Evolutionary conservation across 1,139 yeast genomes (phyloP).

Genomic region (Zhuliangozyma blackwelliae): DNA sequence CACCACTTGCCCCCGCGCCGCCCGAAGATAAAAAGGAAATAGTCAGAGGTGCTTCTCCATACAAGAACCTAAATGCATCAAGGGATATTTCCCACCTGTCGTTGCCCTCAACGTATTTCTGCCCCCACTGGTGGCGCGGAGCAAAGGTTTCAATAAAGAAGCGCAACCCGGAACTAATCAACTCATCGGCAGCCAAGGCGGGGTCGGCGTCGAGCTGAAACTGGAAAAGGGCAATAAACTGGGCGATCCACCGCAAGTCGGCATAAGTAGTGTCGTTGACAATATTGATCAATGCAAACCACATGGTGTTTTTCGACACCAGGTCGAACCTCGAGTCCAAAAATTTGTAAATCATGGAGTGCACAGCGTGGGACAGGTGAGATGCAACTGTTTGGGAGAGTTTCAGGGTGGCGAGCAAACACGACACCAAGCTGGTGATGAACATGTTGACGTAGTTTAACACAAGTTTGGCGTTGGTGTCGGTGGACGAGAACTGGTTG

Average conservation of each 20-base stretch:
- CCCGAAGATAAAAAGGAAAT: no score
- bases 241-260: slow-evolving; percentile 18
- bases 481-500: slow-evolving; percentile 7
- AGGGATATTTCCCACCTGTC: slow-evolving; percentile 5
- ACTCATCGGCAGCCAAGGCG: slow-evolving; percentile 12
- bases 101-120: not conserved
- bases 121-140: slow-evolving; percentile 9
- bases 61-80: slow-evolving; percentile 16
- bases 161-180: slow-evolving; percentile 21
- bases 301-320: slow-evolving; percentile 12
- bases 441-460: no score
- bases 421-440: slow-evolving; percentile 14
- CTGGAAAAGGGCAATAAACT: slow-evolving; percentile 19
- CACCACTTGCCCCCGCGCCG: no score
- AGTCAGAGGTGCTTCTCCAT: no score
- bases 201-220: slow-evolving; percentile 11
- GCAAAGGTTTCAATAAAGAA: slow-evolving; percentile 23
- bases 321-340: slow-evolving; percentile 5
- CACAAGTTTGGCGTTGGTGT: no score
- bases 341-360: slow-evolving; percentile 4
- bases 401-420: slow-evolving; percentile 10
- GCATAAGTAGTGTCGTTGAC: slow-evolving; percentile 29
- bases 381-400: slow-evolving; percentile 1
- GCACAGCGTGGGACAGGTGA: slow-evolving; percentile 1
- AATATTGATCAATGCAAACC: slow-evolving; percentile 27